phyloP scores from a whole-genome alignment of 208 protist genomes.

The Trypanosoma mega region DNA sequence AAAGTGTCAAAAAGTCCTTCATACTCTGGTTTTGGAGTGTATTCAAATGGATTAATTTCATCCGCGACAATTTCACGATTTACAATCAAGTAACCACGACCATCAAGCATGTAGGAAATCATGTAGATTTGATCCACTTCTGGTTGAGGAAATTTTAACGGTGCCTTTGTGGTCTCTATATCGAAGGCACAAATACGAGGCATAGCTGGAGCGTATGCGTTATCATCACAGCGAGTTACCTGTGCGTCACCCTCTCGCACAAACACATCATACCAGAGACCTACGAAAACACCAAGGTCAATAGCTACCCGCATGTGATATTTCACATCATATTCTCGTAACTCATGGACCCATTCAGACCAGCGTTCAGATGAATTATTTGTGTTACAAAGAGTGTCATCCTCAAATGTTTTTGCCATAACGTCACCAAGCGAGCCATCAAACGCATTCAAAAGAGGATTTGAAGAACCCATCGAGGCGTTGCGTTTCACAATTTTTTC shows the following conservation, averaged over 20 bases:
- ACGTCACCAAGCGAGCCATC: slow-evolving; percentile 64
- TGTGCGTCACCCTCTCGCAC: slow-evolving; percentile 68
- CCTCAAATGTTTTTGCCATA: slow-evolving; percentile 73
- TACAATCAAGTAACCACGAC: slow-evolving; percentile 97
- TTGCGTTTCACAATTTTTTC: slow-evolving; percentile 86
- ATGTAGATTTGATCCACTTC: slow-evolving; percentile 99
- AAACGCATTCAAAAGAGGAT: slow-evolving; percentile 47
- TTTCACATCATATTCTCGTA: slow-evolving; percentile 99
- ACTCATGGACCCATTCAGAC: slow-evolving; percentile 95
- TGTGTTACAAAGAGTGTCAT: slow-evolving; percentile 34
- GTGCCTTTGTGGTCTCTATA: slow-evolving; percentile 99
- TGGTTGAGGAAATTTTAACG: slow-evolving; percentile 99
- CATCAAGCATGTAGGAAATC: slow-evolving; percentile 99
- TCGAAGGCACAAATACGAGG: slow-evolving; percentile 96
- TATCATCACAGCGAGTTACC: slow-evolving; percentile 81
- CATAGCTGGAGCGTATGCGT: slow-evolving; percentile 89
- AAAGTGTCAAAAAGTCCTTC: slow-evolving; percentile 97
- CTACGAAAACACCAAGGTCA: slow-evolving; percentile 94
- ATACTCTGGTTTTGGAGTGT: slow-evolving; percentile 98
- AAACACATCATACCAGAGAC: slow-evolving; percentile 96
- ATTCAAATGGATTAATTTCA: slow-evolving; percentile 99
- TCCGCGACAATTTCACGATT: slow-evolving; percentile 97
- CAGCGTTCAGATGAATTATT: slow-evolving; percentile 44
- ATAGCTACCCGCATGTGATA: slow-evolving; percentile 98
- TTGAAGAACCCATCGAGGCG: slow-evolving; percentile 33